A percentile compares a stretch with the other conserved stretches of the same genome.
Evolutionary conservation across 441 rosid genomes (phyloP).

Genomic region (Macaranga tanarius): DNA sequence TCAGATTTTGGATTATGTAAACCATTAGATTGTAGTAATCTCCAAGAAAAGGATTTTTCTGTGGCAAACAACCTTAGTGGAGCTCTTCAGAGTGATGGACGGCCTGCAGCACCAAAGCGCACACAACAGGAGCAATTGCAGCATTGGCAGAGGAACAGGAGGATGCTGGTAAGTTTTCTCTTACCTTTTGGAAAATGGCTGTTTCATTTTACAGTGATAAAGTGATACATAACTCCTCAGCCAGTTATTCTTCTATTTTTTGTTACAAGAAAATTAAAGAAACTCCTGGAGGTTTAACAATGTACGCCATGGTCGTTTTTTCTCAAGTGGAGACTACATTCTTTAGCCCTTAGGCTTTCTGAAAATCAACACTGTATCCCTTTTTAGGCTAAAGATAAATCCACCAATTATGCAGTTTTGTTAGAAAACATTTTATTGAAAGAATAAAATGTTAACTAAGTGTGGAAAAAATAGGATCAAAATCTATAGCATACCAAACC

Average conservation of each 20-base stretch:
- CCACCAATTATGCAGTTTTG: not conserved
- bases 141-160: slow-evolving; percentile 93
- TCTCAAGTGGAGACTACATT: not conserved
- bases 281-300: not conserved
- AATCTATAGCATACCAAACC: not conserved
- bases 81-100: slow-evolving; percentile 89
- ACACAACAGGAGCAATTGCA: slow-evolving; percentile 89
- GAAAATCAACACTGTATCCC: not conserved
- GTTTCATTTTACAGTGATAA: not conserved
- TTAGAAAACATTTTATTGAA: not conserved
- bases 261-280: not conserved
- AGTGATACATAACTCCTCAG: not conserved
- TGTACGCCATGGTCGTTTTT: not conserved
- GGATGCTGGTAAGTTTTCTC: slow-evolving; percentile 79
- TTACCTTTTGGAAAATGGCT: slow-evolving; percentile 14
- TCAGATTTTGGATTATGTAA: slow-evolving; percentile 95
- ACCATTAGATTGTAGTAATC: slow-evolving; percentile 86
- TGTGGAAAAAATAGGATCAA: not conserved
- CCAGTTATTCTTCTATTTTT: not conserved
- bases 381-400: not conserved
- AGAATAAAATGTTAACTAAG: not conserved
- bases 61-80: slow-evolving; percentile 68
- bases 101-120: slow-evolving; percentile 80
- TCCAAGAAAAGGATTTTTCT: slow-evolving; percentile 89
- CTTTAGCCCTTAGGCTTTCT: not conserved